Evolutionary conservation across 345 rosid species (phyloP), one percentile per base, ranked within the genome.

Genomic region (Cochlearia excelsa): DNA sequence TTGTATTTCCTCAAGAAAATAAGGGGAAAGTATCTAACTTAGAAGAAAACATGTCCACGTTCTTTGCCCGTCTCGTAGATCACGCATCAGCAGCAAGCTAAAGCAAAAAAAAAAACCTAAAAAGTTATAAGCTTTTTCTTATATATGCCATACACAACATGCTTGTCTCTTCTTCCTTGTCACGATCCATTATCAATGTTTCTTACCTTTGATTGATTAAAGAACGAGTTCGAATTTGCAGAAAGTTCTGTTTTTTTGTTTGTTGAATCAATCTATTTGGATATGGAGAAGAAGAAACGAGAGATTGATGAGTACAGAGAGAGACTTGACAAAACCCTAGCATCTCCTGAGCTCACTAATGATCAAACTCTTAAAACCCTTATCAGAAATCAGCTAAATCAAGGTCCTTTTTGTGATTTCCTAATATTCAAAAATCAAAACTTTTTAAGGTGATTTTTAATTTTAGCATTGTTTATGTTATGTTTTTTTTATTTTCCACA

Each of bases 281-380:
- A 51, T 51, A 59, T 74, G 73, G 49, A 51, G 77, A 93, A 87
- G 95, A 79, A 64, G 52, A 73, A 75, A 61, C 59, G 52, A 38
- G 77, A 77, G 23, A 84, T 85, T 39, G 71, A 77, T 29, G 80
- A 78, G 44, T 87, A 85, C 60, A 77, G 99, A 78, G 85, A 80
- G 71, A 81, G 82, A 74, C 73, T 93, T 52, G 88, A 93, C 66
- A 74, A 74, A 68, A 80, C 97, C 3, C 74, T 93, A 60, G 76
- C 88, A 0, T 90, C 84, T 55, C 78, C 86, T 50, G 88, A 84
- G 30, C 69, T 94, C 68, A 79, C 78, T 38, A 64, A 79, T 76
- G 38, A 66, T 26, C 84, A 80, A 34, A 68, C 72, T 6, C 78
- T 94, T 51, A 80, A 72, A 68, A 64, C 68, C 52, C 82, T 85